phyloP scores from a whole-genome alignment of 345 rosid genomes.

The Moricandia moricandioides region DNA sequence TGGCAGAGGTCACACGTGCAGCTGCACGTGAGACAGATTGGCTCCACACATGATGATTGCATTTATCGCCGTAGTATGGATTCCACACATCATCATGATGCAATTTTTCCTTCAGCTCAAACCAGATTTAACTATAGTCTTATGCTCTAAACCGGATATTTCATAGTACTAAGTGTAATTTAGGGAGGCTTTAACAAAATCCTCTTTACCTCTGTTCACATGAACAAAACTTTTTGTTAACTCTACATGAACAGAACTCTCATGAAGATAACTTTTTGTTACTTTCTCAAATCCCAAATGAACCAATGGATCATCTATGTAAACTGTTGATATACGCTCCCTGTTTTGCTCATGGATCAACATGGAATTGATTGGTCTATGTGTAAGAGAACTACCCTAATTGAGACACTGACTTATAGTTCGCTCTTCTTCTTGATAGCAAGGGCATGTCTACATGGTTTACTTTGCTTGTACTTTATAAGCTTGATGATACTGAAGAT shows the following conservation, averaged over 20 bases:
- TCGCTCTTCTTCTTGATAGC: neutral
- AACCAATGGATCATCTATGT: slow-evolving; percentile 25
- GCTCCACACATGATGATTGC: neutral
- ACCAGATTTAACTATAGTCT: too few relatives aligned
- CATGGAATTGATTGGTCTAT: too few relatives aligned
- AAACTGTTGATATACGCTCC: neutral
- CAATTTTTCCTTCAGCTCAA: too few relatives aligned
- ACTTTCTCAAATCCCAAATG: slow-evolving; percentile 17
- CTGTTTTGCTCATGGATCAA: too few relatives aligned
- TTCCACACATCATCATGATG: neutral
- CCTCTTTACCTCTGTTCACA: too few relatives aligned
- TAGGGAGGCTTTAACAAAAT: too few relatives aligned
- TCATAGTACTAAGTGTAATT: too few relatives aligned
- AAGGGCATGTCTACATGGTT: neutral
- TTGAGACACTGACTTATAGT: too few relatives aligned
- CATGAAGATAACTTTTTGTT: neutral
- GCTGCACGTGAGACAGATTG: neutral
- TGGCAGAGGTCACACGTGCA: neutral
- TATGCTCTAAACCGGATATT: too few relatives aligned
- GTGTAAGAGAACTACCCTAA: too few relatives aligned
- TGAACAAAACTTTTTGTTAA: too few relatives aligned
- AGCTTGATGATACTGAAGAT: neutral
- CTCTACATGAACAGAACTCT: too few relatives aligned
- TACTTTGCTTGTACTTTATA: neutral
- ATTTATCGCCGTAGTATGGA: neutral